These are phyloP conservation scores for Rhodotorula sphaerocarpa DNA, from an alignment of 768 basidiomycete genomes.

Conservation along the genomic window DNA sequence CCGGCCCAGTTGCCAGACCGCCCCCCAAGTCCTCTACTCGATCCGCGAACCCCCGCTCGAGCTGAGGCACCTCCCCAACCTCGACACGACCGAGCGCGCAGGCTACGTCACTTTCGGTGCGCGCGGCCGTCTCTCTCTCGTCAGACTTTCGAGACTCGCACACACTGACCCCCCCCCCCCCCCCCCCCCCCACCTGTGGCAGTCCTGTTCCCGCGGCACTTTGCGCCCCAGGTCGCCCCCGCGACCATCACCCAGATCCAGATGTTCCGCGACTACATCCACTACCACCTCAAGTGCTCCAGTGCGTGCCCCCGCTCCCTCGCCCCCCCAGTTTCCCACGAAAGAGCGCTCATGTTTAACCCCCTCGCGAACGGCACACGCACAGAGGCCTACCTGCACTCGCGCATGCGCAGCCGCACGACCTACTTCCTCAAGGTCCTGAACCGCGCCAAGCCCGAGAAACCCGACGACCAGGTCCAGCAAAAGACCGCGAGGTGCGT, in stretches of 20 bases:
- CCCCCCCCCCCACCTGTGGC: not conserved
- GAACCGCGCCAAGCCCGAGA: constrained; percentile 88
- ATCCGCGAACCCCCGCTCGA: constrained; percentile 95
- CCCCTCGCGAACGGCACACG: constrained; percentile 48
- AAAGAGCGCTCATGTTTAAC: constrained; percentile 2
- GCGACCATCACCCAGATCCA: constrained; percentile 89
- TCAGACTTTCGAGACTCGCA: not conserved
- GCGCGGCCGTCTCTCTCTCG: constrained; percentile 18
- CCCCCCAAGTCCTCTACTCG: constrained; percentile 91
- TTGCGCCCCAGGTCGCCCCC: constrained; percentile 59
- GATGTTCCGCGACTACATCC: constrained; percentile 94
- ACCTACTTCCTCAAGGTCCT: constrained; percentile 75
- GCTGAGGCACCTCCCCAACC: constrained; percentile 73
- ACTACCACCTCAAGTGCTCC: constrained; percentile 88
- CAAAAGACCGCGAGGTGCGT: not conserved
- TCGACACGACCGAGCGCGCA: constrained; percentile 69
- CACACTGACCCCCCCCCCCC: too few species aligned
- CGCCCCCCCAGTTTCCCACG: too few species aligned
- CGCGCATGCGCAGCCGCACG: constrained; percentile 85
- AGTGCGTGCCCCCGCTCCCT: too few species aligned
- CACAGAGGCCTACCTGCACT: constrained; percentile 93
- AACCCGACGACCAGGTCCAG: constrained; percentile 47
- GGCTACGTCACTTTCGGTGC: constrained; percentile 86
- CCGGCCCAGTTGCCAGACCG: constrained; percentile 84
- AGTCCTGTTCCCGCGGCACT: constrained; percentile 95